Conservation (phyloP, 495 filamentous ascomycete species). For the Aspergillus hancockii region DNA sequence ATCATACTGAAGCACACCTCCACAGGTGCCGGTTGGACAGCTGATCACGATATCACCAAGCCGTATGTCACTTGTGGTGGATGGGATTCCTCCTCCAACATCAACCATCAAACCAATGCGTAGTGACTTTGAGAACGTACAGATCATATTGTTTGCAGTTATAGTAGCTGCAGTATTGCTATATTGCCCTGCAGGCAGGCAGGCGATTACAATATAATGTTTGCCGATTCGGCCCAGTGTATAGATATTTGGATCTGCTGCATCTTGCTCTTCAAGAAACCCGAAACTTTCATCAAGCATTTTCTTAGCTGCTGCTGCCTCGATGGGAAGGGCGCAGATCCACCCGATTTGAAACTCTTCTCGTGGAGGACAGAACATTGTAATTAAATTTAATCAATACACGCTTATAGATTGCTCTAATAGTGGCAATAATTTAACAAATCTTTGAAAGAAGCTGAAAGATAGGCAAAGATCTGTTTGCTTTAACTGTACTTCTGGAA, state of each 20-base stretch:
- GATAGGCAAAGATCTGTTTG: not conserved
- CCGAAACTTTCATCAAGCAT: conserved; percentile 51
- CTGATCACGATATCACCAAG: conserved; percentile 43
- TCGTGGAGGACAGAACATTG: conserved; percentile 27
- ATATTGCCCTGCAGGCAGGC: conserved; percentile 38
- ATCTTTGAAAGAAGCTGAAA: not conserved
- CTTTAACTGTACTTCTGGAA: not conserved
- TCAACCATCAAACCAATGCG: conserved; percentile 40
- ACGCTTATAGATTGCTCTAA: not conserved
- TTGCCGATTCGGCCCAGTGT: conserved; percentile 41
- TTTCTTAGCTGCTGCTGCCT: conserved; percentile 43
- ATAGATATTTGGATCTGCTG: conserved; percentile 38
- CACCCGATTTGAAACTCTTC: conserved; percentile 51
- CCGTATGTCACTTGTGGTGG: conserved; percentile 30
- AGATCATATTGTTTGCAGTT: conserved; percentile 40
- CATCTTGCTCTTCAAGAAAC: conserved; percentile 21
- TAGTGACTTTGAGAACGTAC: conserved; percentile 44
- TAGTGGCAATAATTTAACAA: not conserved
- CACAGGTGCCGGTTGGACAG: conserved; percentile 2
- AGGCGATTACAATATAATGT: conserved; percentile 47
- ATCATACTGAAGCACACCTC: conserved; percentile 8
- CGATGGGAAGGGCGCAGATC: conserved; percentile 48
- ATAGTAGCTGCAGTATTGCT: conserved; percentile 40
- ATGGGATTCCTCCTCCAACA: conserved; percentile 44
- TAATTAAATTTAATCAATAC: conserved; percentile 3